Evolutionary conservation across 2,329 filamentous ascomycete species (phyloP), one percentile per base, ranked within the genome.

Genomic region (Mycosphaerelloides madeirae): DNA sequence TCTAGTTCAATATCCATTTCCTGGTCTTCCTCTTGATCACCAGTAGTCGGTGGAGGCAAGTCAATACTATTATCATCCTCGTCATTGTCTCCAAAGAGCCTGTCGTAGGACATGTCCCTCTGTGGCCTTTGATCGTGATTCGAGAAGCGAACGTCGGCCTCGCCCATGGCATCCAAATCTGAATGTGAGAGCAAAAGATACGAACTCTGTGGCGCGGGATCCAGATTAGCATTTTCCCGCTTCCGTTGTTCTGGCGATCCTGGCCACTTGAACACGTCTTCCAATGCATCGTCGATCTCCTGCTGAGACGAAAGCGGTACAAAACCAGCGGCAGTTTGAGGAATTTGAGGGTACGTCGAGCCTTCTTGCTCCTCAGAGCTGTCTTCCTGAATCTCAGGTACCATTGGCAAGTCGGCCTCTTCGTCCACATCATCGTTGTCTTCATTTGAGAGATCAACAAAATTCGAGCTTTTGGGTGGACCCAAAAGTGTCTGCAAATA

Each of bases 401-500:
- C 18, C 8, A 22, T 13, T 12, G 29, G 29, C 19, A 15, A 25
- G 13, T 22, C 12, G 9, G 9, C 19, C 34, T 37, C 16, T 8
- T 37, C 19, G 3, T 19, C 19, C 19, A 19, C 16, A n/a, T n/a
- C 18, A 15, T 37, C 16, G 19, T 25, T 9, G 22, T 25, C n/a
- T 6, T 43, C 13, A n/a, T n/a, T 16, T 28, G 41, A 37, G 22
- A 16, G 28, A 7, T 29, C 12, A 37, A 16, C 18, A 6, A 15
- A 5, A n/a, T 29, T 25, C 22, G 22, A 25, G 22, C 22, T 29
- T 11, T 31, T 16, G n/a, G 13, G 14, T 2, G 9, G 6, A 25
- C 22, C 22, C 9, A 25, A 9, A 25, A 9, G 22, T 9, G 29
- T 41, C 37, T 61, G 49, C 19, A 66, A 41, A 35, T 55, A 61